Percentiles rank a stretch among this genome's conserved stretches.
phyloP scores from a whole-genome alignment of 2,329 filamentous ascomycete species.

The Hortaea sp. region DNA sequence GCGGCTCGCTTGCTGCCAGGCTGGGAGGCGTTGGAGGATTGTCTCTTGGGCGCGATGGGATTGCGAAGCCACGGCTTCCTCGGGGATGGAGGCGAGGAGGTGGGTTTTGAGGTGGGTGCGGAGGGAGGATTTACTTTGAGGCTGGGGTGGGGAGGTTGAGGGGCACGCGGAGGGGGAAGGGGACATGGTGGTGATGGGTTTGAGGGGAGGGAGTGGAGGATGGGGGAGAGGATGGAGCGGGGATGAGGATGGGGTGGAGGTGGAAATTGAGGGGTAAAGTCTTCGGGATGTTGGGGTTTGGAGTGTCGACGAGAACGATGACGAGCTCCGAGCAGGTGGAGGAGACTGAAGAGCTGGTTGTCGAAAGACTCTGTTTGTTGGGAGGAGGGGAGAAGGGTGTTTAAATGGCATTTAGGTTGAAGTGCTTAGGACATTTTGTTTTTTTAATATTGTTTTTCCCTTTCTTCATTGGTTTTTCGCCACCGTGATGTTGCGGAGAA shows the following conservation, averaged over 20 bases:
- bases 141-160: background rate
- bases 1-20: conserved; percentile 63
- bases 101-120: conserved; percentile 56
- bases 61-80: conserved; percentile 55
- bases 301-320: too few relatives aligned
- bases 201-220: background rate
- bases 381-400: too few relatives aligned
- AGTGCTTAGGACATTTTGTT: too few relatives aligned
- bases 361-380: too few relatives aligned
- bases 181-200: background rate
- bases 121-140: conserved; percentile 30
- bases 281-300: too few relatives aligned
- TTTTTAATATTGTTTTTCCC: too few relatives aligned
- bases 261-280: too few relatives aligned
- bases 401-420: too few relatives aligned
- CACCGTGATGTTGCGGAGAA: too few relatives aligned
- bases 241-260: background rate
- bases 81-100: conserved; percentile 50
- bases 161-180: background rate
- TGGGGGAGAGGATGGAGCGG: background rate
- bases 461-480: too few relatives aligned
- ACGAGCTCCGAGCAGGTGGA: too few relatives aligned
- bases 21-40: conserved; percentile 54
- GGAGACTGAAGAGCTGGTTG: too few relatives aligned
- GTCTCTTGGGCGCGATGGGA: conserved; percentile 57